phyloP scores from a whole-genome alignment of 139 green algal species.

The Tetradesmus obliquus region DNA sequence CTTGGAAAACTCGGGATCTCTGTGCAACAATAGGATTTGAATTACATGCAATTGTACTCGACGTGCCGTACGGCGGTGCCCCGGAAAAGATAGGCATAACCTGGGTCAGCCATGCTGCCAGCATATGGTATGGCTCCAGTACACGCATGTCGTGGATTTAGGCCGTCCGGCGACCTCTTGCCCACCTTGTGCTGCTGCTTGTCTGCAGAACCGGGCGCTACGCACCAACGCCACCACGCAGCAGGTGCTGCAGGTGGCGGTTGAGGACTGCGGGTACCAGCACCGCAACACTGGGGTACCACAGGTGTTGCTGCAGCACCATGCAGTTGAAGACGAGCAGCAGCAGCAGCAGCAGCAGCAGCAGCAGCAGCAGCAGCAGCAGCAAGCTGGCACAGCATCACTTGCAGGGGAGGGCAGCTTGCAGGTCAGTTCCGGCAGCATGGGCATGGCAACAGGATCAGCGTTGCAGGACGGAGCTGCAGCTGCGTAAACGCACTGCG shows the following conservation, averaged over 20 bases:
- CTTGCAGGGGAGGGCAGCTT: background rate
- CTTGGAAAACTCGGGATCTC: no score
- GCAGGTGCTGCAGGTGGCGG: slow-evolving; percentile 54
- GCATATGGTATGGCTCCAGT: no score
- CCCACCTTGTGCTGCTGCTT: background rate
- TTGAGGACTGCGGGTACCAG: slow-evolving; percentile 32
- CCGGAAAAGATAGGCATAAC: no score
- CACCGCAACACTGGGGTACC: background rate
- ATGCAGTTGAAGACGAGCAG: background rate
- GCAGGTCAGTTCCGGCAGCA: background rate
- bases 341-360: background rate
- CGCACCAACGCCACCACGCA: slow-evolving; percentile 52
- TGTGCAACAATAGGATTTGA: no score
- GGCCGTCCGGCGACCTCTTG: no score
- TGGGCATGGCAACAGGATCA: background rate
- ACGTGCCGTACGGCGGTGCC: no score
- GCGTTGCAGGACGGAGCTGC: background rate
- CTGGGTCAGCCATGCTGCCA: no score
- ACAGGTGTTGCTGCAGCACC: background rate
- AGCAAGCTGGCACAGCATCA: background rate
- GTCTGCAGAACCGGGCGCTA: slow-evolving; percentile 51
- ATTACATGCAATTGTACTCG: no score
- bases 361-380: no score
- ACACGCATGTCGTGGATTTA: no score
- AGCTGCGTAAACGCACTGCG: background rate